Base-by-base conservation (phyloP, 768 basidiomycete species). In the Kwoniella bestiolae region DNA sequence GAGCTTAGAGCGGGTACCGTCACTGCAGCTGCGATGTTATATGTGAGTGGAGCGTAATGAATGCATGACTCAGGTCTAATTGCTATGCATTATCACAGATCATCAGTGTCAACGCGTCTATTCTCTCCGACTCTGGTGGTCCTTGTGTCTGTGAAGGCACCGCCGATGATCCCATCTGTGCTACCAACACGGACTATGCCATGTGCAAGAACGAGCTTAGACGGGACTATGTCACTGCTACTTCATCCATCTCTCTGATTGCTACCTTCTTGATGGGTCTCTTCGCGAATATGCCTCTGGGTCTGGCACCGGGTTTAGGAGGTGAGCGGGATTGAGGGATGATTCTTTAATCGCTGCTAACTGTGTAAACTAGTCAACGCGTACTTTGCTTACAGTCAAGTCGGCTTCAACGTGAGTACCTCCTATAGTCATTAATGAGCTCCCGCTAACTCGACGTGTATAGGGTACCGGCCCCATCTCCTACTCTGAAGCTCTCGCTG, bases 361-460 rank as follows among this genome's bases (percentile, higher is more conserved):
- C 38, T 41, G n/a, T 45, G n/a, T 34, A 25, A 2, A 26, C 32
- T 25, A 49, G 60, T 62, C 38, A 57, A 73, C 56, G 77, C 77
- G n/a, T 74, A 92, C 89, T 92, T 94, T 81, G 85, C 92, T 3
- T 94, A 91, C 81, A 91, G 90, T 18, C 87, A 93, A 14, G 92
- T 94, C 26, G 92, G 92, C 12, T 89, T 88, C 82, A 89, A 91
- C 72, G 69, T 70, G 46, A 66, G 73, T 65, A 32, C 3, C 56
- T 49, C 55, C 28, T 69, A 91, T 89, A 91, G 91, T 80, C 83
- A 90, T 3, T 91, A 90, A 79, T 11, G 12, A 90, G 89, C 2
- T 86, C 91, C 5, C 90, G 89, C 2, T 86, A 91, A 5, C 90
- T 91, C 18, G 90, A 91, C 23, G 87, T 87, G 3, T 11, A 81